These are phyloP conservation scores for Myriosclerotinia duriaeana DNA, from an alignment of 2,329 filamentous ascomycete genomes.

Conservation along the genomic window DNA sequence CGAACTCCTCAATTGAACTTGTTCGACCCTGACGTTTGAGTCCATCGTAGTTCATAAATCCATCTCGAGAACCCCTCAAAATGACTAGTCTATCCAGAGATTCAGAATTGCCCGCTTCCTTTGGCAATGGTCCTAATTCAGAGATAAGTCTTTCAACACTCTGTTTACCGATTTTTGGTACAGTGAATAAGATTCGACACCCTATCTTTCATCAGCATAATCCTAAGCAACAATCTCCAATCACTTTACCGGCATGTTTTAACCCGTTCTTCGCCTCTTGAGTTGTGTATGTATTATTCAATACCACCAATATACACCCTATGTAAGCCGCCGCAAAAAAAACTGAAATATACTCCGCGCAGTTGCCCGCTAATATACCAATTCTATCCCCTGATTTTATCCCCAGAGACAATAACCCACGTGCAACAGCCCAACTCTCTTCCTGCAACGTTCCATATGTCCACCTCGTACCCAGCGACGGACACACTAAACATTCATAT, in stretches of 20 bases:
- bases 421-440: conserved; percentile 44
- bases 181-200: conserved; percentile 73
- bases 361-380: conserved; percentile 33
- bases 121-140: conserved; percentile 49
- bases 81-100: conserved; percentile 55
- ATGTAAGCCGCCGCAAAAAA: conserved; percentile 42
- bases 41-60: conserved; percentile 60
- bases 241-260: conserved; percentile 64
- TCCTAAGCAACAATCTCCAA: conserved; percentile 59
- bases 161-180: conserved; percentile 63
- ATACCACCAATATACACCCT: conserved; percentile 69
- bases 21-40: conserved; percentile 53
- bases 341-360: conserved; percentile 38
- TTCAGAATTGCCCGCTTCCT: conserved; percentile 42
- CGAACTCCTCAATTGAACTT: conserved; percentile 52
- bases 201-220: conserved; percentile 48
- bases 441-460: conserved; percentile 2
- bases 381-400: conserved; percentile 30
- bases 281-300: conserved; percentile 80
- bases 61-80: conserved; percentile 53
- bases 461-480: conserved; percentile 20
- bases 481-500: conserved; percentile 18
- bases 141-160: conserved; percentile 61
- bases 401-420: conserved; percentile 55
- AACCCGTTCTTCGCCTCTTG: conserved; percentile 60